Percentiles rank a stretch among this genome's conserved stretches.
These are phyloP conservation scores for Acer negundo DNA, from an alignment of 345 rosid genomes.

Conservation along the genomic window DNA sequence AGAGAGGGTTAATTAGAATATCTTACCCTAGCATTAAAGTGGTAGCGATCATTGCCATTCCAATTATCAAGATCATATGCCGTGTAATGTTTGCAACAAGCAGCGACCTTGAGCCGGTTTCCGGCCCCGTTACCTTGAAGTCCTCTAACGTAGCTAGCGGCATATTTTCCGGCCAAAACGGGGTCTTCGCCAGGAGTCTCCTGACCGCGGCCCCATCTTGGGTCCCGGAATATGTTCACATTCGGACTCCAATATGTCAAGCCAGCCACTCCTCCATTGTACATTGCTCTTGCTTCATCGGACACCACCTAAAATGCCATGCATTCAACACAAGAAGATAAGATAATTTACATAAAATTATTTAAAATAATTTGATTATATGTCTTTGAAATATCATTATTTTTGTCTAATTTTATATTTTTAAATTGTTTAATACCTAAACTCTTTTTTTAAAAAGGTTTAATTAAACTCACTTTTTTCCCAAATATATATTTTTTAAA, in stretches of 20 bases:
- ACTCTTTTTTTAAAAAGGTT: too few relatives aligned
- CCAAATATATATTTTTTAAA: too few relatives aligned
- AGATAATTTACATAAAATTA: too few relatives aligned
- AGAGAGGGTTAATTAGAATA: too few relatives aligned
- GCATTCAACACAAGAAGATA: too few relatives aligned
- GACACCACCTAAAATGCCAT: constrained; percentile 53
- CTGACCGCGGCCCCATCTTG: constrained; percentile 90
- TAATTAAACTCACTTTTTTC: too few relatives aligned
- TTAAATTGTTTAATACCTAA: too few relatives aligned
- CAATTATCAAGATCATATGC: constrained; percentile 97
- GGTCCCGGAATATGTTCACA: constrained; percentile 81
- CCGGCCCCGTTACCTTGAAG: constrained; percentile 61
- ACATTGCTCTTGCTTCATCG: constrained; percentile 82
- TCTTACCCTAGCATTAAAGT: constrained; percentile 81
- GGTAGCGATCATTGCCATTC: constrained; percentile 86
- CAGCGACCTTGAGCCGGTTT: constrained; percentile 81
- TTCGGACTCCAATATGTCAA: constrained; percentile 84
- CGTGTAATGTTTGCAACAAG: constrained; percentile 95
- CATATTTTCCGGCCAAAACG: constrained; percentile 66
- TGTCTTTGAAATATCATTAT: too few relatives aligned
- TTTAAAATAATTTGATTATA: too few relatives aligned
- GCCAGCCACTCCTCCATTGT: constrained; percentile 71
- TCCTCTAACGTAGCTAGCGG: constrained; percentile 73
- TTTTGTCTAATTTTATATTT: too few relatives aligned
- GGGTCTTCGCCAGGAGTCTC: constrained; percentile 99